Conservation (phyloP, 805 yeast species). For the Ogataea salicorniae region DNA sequence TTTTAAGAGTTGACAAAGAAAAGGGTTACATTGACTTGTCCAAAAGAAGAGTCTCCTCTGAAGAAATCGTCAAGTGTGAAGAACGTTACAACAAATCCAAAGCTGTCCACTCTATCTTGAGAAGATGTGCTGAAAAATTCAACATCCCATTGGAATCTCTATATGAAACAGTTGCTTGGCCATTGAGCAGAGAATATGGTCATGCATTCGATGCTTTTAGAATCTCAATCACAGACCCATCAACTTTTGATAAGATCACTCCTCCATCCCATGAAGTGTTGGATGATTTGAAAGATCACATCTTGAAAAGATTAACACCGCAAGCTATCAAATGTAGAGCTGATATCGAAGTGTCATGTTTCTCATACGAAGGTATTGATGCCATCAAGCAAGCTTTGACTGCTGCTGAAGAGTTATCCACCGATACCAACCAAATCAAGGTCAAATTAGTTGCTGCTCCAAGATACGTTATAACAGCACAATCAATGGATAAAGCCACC, state of each 20-base stretch:
- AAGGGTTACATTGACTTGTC: conserved; percentile 97
- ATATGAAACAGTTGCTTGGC: conserved; percentile 94
- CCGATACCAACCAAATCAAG: conserved; percentile 83
- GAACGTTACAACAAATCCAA: conserved; percentile 95
- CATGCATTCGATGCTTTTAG: conserved; percentile 98
- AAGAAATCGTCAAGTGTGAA: conserved; percentile 95
- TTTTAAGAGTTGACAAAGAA: conserved; percentile 95
- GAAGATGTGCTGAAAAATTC: conserved; percentile 98
- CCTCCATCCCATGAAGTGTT: conserved; percentile 71
- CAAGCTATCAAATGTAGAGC: conserved; percentile 98
- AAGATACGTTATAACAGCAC: conserved; percentile 86
- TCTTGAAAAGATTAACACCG: conserved; percentile 91
- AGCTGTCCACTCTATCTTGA: conserved; percentile 95
- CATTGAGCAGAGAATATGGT: conserved; percentile 89
- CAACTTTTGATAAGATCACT: conserved; percentile 74
- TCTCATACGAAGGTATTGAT: conserved; percentile 95
- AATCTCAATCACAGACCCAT: conserved; percentile 85
- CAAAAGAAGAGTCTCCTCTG: conserved; percentile 96
- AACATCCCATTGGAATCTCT: conserved; percentile 78
- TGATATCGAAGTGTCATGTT: conserved; percentile 97
- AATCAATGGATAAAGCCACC: conserved; percentile 83
- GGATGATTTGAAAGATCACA: conserved; percentile 81
- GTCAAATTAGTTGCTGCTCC: conserved; percentile 98
- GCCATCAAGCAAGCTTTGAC: conserved; percentile 87
- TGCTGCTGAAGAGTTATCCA: conserved; percentile 79